Evolutionary conservation across 1,284 basidiomycete genomes (phyloP), one percentile per base, ranked within the genome.

Genomic region (Sporisorium exsertum): DNA sequence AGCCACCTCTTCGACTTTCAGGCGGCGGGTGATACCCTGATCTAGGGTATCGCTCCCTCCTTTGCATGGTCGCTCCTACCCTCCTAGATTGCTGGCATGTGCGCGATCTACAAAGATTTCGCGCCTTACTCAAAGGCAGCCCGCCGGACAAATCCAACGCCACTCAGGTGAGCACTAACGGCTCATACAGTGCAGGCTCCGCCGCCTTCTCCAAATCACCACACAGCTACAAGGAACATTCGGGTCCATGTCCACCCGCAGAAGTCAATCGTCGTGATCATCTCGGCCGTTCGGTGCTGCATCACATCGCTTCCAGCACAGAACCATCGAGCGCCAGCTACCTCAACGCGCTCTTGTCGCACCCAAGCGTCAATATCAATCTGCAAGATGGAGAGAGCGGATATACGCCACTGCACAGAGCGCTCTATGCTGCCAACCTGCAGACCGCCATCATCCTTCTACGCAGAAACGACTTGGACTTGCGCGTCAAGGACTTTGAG

Each of bases 381-480:
- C 74, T 93, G 8, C 87, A 89, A 64, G 96, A 99, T 86, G 69
- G 55, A 22, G 82, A 84, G 53, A 83, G 71, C 33, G 81, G 92
- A 63, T 98, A 95, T 92, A 97, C 95, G 0, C 90, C 96, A 2
- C 88, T 99, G 22, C 97, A 99, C 84, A 89, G 94, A 52, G 94
- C 95, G 0, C 87, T 98, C 65, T 99, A 97, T 84, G 87, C 88
- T 32, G 95, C 94, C 3, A 96, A 99, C 84, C 82, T 98, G 18
- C 88, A 90, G 54, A 91, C 91, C 32, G 93, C 92, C 87, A 68
- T 93, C 50, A 87, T 95, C 18, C 88, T 99, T 7, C 87, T 95
- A 45, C 90, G 91, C 69, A 90, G 91, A 40, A 80, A 88, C 29
- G 94, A 96, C 80, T 90, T 90, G 20, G 94, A 98, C 81, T 86